Base-by-base conservation (phyloP, 225 moss, liverwort and hornwort species). In the Ulota crispa region DNA sequence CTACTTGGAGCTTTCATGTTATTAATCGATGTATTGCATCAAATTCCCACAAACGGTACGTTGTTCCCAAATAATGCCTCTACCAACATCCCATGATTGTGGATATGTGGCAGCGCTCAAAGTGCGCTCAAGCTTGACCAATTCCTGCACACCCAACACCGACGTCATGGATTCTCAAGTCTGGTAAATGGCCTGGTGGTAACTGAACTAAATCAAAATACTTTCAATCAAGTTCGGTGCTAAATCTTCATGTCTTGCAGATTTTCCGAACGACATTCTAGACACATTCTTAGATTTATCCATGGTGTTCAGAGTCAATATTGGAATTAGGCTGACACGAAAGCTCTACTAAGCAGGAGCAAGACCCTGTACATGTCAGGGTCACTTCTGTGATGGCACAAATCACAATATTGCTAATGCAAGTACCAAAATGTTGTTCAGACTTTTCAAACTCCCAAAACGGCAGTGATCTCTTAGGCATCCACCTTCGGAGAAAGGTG, bases 1-100 rank as follows among this genome's bases (percentile, higher is more conserved):
- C 63, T 63, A 69, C 2, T 0, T 75, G 24, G 3, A 42, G 0
- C 80, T 80, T 80, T 75, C 80, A 75, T 14, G 32, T 75, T 84
- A 42, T 7, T 4, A 15, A 75, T 43, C 9, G 53, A 9, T 54
- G 63, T 8, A 43, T 80, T 75, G 54, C 84, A 84, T 24, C 75
- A 1, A 63, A 54, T 30, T 53, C 31, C 63, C 75, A 75, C 69
- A 84, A 75, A 63, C 0, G 4, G 80, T 73, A 73, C 47, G 37
- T 67, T 72, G 16, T 3, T 47, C 43, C 11, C 12, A 78, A 67
- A 60, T 59, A 67, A 14, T 56, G 72, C 45, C 0, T 43, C 20
- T 34, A 78, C 45, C 65, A 63, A 72, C 45, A 72, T 56, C 56
- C 56, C 83, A 56, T 77, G 70, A 5, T 16, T 41, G 15, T 36